These are phyloP conservation scores for Sporothrix humicola DNA, from an alignment of 2,329 filamentous ascomycete species.

Conservation along the genomic window DNA sequence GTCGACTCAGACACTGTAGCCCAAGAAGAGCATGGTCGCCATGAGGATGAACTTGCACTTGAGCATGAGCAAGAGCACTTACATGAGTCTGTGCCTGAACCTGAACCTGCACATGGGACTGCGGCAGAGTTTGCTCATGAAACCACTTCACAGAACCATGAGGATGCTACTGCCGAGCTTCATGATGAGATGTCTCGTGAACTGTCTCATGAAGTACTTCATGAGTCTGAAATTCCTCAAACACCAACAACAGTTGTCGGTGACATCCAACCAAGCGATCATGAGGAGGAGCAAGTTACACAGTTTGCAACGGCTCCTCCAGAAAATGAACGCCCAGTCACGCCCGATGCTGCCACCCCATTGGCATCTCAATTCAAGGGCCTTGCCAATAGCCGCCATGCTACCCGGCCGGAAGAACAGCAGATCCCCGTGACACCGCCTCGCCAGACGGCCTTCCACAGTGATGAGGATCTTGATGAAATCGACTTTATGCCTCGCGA, in stretches of 20 bases:
- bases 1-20: background rate
- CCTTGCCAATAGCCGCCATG: slow-evolving; percentile 42
- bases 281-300: background rate
- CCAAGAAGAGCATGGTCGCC: background rate
- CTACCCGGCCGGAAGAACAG: slow-evolving; percentile 17
- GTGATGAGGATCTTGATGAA: slow-evolving; percentile 31
- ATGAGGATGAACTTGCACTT: background rate
- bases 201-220: background rate
- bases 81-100: background rate
- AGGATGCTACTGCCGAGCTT: background rate
- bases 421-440: slow-evolving; percentile 36
- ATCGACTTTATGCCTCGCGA: slow-evolving; percentile 42
- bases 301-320: background rate
- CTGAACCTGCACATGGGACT: too few relatives aligned
- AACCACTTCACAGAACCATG: background rate
- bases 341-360: background rate
- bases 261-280: background rate
- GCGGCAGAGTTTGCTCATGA: background rate
- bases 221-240: background rate
- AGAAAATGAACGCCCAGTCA: background rate
- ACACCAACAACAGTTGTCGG: slow-evolving; percentile 28
- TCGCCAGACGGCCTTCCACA: slow-evolving; percentile 26
- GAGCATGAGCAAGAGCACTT: background rate
- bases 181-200: background rate
- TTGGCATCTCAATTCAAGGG: slow-evolving; percentile 36